These are phyloP conservation scores for Tuber melanosporum DNA, from an alignment of 495 filamentous ascomycete genomes.

Conservation along the genomic window DNA sequence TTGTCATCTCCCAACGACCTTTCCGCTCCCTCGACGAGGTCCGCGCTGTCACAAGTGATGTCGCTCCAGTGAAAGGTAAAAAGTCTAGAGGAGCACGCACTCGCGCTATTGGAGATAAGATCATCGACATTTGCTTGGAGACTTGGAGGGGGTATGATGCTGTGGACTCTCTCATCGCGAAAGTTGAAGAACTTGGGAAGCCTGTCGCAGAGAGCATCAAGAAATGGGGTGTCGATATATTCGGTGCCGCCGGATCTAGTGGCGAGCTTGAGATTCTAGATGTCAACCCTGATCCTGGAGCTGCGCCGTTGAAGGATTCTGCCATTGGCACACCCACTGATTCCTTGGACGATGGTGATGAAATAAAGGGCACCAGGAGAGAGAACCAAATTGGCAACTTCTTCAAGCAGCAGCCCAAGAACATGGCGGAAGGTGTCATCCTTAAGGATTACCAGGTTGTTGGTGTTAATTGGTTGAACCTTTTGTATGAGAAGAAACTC, in stretches of 20 bases:
- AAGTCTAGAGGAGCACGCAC: conserved; percentile 46
- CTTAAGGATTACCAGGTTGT: conserved; percentile 93
- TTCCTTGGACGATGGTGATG: conserved; percentile 50
- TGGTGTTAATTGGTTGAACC: conserved; percentile 84
- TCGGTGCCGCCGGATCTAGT: conserved; percentile 52
- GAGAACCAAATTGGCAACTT: conserved; percentile 35
- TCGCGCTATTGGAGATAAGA: conserved; percentile 58
- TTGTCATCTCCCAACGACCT: conserved; percentile 62
- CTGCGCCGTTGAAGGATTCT: conserved; percentile 51
- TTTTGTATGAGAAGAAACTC: conserved; percentile 68
- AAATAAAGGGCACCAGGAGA: conserved; percentile 44
- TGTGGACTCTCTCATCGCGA: conserved; percentile 67
- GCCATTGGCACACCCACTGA: conserved; percentile 67
- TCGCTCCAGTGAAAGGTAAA: conserved; percentile 45
- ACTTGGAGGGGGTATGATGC: conserved; percentile 67
- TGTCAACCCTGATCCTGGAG: conserved; percentile 47
- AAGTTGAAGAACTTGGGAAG: conserved; percentile 64
- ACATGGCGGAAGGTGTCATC: conserved; percentile 61
- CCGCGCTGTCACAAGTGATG: conserved; percentile 52
- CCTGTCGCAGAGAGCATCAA: conserved; percentile 63
- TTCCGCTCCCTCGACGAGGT: conserved; percentile 60
- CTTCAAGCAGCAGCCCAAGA: conserved; percentile 60
- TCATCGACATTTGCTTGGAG: conserved; percentile 63
- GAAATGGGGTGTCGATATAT: conserved; percentile 70
- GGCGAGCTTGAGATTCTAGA: conserved; percentile 65